Conservation (phyloP, 1,284 basidiomycete genomes). For the Athelia sp. region DNA sequence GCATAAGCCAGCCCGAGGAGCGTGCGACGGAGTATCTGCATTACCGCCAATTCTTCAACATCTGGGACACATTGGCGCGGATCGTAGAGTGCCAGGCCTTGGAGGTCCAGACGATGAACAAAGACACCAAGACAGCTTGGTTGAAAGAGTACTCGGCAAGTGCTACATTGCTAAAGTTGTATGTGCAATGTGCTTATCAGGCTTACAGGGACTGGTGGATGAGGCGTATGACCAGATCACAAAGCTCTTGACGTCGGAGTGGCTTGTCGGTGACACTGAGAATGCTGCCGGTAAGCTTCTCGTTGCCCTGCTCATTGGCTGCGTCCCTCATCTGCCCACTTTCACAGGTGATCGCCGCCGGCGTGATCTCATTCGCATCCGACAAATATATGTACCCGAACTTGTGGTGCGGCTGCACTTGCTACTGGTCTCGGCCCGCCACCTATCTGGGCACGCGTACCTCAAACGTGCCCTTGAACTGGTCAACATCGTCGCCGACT, state of each 20-base stretch:
- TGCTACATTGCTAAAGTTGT: neutral
- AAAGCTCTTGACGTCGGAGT: conserved; percentile 70
- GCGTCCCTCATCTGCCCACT: conserved; percentile 2
- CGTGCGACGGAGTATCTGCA: conserved; percentile 66
- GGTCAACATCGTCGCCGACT: conserved; percentile 84
- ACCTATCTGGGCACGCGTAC: conserved; percentile 33
- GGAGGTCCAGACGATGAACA: conserved; percentile 47
- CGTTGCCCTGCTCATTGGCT: neutral
- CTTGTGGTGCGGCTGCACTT: conserved; percentile 84
- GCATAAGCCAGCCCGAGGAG: conserved; percentile 56
- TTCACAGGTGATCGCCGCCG: conserved; percentile 49
- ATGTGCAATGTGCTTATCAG: neutral
- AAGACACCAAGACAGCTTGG: conserved; percentile 59
- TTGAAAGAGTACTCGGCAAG: conserved; percentile 56
- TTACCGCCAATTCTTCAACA: conserved; percentile 68
- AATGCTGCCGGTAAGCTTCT: conserved; percentile 32
- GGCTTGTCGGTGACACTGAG: conserved; percentile 58
- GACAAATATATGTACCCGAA: conserved; percentile 89
- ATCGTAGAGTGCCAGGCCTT: conserved; percentile 53
- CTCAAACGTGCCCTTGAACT: conserved; percentile 77
- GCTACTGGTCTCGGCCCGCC: conserved; percentile 63
- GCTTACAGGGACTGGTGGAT: conserved; percentile 47
- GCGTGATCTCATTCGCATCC: conserved; percentile 73
- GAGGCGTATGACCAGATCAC: conserved; percentile 55
- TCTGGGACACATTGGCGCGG: conserved; percentile 59